A percentile compares a stretch with the other conserved stretches of the same genome.
Conservation (phyloP, 768 basidiomycete species). For the Flagelloscypha sp. region DNA sequence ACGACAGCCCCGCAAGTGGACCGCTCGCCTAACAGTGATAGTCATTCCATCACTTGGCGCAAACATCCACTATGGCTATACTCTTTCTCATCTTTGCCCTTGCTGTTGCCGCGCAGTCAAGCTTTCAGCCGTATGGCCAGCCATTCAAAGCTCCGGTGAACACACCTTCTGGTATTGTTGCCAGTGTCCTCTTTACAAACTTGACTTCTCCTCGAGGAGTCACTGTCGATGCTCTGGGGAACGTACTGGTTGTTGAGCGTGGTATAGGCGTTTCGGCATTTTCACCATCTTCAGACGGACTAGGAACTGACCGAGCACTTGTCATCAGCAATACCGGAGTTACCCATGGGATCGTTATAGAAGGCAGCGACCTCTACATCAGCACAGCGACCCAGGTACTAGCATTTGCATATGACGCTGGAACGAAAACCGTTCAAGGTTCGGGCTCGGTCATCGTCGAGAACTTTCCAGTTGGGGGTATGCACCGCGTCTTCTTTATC, state of each 20-base stretch:
- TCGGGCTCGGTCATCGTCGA: constrained; percentile 13
- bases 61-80: too few relatives aligned
- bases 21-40: too few relatives aligned
- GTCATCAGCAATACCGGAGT: constrained; percentile 27
- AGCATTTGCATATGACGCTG: constrained; percentile 27
- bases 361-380: constrained; percentile 26
- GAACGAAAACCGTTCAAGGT: constrained; percentile 18
- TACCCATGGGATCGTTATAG: constrained; percentile 36
- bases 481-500: constrained; percentile 3
- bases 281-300: constrained; percentile 17
- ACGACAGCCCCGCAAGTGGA: too few relatives aligned
- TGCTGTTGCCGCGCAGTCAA: too few relatives aligned
- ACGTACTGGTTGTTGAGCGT: constrained; percentile 35
- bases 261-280: constrained; percentile 35
- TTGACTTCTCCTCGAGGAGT: constrained; percentile 35
- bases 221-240: constrained; percentile 27
- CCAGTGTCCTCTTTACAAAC: constrained; percentile 31
- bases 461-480: constrained; percentile 33
- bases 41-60: too few relatives aligned
- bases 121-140: constrained; percentile 21
- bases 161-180: constrained; percentile 25
- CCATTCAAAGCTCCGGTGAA: constrained; percentile 28
- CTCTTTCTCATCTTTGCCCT: too few relatives aligned
- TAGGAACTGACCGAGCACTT: constrained; percentile 30
- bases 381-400: constrained; percentile 29